Conservation (phyloP, 495 filamentous ascomycete genomes). For the Penicillium taxi region DNA sequence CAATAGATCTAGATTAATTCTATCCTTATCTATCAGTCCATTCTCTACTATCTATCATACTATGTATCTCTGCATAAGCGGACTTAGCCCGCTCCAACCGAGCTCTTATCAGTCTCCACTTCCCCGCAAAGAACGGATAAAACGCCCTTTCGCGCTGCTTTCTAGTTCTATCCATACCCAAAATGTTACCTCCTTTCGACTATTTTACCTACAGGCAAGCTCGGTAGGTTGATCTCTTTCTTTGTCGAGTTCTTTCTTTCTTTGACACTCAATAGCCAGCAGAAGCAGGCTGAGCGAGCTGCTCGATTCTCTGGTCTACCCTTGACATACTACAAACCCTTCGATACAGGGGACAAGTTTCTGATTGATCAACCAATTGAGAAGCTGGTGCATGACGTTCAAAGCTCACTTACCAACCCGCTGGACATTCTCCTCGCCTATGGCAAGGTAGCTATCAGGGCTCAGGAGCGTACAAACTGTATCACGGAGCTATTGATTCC, state of each 20-base stretch:
- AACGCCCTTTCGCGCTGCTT: slow-evolving; percentile 13
- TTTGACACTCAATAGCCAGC: slow-evolving; percentile 16
- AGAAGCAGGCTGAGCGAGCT: slow-evolving; percentile 70
- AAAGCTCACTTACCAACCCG: slow-evolving; percentile 54
- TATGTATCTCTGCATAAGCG: slow-evolving; percentile 3
- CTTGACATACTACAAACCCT: slow-evolving; percentile 52
- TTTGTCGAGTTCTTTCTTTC: not conserved
- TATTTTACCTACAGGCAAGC: slow-evolving; percentile 49
- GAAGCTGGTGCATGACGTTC: slow-evolving; percentile 69
- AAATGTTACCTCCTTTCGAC: slow-evolving; percentile 52
- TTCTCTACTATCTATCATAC: no score
- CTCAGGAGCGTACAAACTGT: slow-evolving; percentile 84
- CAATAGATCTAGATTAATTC: not conserved
- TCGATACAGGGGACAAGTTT: slow-evolving; percentile 51
- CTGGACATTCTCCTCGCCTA: slow-evolving; percentile 79
- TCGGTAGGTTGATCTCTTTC: slow-evolving; percentile 33
- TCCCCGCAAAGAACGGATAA: slow-evolving; percentile 28
- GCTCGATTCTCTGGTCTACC: slow-evolving; percentile 60
- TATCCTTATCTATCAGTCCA: not conserved
- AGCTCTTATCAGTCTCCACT: slow-evolving; percentile 9
- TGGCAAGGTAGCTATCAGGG: slow-evolving; percentile 77
- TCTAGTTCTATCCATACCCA: slow-evolving; percentile 8
- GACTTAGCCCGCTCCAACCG: slow-evolving; percentile 15
- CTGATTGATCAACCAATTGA: slow-evolving; percentile 70
- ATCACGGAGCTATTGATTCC: slow-evolving; percentile 82